A percentile compares a stretch with the other conserved stretches of the same genome.
Evolutionary conservation across 2,329 filamentous ascomycete species (phyloP).

Genomic region (Leptographium wingfieldii): DNA sequence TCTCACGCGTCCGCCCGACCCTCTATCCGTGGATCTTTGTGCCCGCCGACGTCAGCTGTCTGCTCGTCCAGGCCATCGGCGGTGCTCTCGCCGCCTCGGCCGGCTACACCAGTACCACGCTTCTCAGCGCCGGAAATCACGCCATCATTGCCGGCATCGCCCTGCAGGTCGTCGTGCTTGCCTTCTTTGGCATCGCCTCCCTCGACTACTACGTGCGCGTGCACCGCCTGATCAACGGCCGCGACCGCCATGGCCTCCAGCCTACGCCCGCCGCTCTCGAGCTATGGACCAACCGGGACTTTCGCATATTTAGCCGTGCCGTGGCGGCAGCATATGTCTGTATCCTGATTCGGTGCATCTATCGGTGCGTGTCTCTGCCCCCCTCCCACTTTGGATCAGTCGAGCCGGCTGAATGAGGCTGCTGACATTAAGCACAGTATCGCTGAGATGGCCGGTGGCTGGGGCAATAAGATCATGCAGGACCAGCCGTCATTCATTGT

Average conservation of each 20-base stretch:
- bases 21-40: conserved; percentile 46
- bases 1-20: conserved; percentile 38
- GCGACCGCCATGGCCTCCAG: not conserved
- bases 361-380: conserved; percentile 27
- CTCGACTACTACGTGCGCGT: conserved; percentile 34
- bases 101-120: conserved; percentile 19
- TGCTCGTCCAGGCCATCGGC: conserved; percentile 46
- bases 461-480: conserved; percentile 52
- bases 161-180: conserved; percentile 39
- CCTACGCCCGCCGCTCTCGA: conserved; percentile 13
- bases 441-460: conserved; percentile 51
- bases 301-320: conserved; percentile 31
- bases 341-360: conserved; percentile 40
- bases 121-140: conserved; percentile 34
- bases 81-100: conserved; percentile 42
- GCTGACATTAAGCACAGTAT: conserved; percentile 26
- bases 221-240: conserved; percentile 22
- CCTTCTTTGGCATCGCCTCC: conserved; percentile 29
- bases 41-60: conserved; percentile 44
- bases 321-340: conserved; percentile 30
- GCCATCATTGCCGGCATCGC: conserved; percentile 41
- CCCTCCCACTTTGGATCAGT: not conserved
- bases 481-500: conserved; percentile 47
- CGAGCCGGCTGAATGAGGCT: not conserved
- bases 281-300: conserved; percentile 30